These are phyloP conservation scores for Talaromyces sp. DNA, from an alignment of 2,329 filamentous ascomycete species.

Conservation along the genomic window DNA sequence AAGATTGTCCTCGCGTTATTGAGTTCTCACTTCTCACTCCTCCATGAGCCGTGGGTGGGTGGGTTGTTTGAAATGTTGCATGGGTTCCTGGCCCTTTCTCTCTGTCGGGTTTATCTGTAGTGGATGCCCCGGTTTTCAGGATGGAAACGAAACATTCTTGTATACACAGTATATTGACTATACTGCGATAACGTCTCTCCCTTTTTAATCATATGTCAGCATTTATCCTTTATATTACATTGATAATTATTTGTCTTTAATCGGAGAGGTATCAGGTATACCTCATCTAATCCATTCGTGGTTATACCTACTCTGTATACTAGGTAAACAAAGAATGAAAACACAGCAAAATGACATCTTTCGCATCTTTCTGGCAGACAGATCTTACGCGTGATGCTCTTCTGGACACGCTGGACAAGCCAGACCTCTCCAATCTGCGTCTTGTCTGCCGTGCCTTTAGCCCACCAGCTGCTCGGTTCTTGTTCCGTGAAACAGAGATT, in stretches of 20 bases:
- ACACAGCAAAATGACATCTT: slow-evolving; percentile 13
- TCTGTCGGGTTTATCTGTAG: neutral
- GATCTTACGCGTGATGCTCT: slow-evolving; percentile 29
- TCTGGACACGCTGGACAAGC: slow-evolving; percentile 24
- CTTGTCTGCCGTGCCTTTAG: slow-evolving; percentile 33
- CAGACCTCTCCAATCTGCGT: slow-evolving; percentile 32
- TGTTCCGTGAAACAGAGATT: slow-evolving; percentile 44
- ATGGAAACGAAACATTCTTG: neutral
- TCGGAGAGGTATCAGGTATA: slow-evolving; percentile 6
- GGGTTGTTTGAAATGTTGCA: neutral
- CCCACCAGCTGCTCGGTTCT: slow-evolving; percentile 24
- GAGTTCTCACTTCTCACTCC: neutral
- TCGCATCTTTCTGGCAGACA: slow-evolving; percentile 34
- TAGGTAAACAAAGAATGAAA: neutral
- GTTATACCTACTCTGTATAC: neutral
- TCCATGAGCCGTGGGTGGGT: neutral
- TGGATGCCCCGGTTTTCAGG: neutral
- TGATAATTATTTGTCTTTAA: neutral
- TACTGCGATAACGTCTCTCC: neutral
- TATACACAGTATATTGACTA: neutral
- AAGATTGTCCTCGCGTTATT: neutral
- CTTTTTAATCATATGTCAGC: neutral
- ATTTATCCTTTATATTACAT: neutral
- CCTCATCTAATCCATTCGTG: neutral
- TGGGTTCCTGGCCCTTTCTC: neutral